Percentiles rank a stretch among this genome's conserved stretches.
Conservation (phyloP, 2,329 filamentous ascomycete genomes). For the Albifimbria verrucaria region DNA sequence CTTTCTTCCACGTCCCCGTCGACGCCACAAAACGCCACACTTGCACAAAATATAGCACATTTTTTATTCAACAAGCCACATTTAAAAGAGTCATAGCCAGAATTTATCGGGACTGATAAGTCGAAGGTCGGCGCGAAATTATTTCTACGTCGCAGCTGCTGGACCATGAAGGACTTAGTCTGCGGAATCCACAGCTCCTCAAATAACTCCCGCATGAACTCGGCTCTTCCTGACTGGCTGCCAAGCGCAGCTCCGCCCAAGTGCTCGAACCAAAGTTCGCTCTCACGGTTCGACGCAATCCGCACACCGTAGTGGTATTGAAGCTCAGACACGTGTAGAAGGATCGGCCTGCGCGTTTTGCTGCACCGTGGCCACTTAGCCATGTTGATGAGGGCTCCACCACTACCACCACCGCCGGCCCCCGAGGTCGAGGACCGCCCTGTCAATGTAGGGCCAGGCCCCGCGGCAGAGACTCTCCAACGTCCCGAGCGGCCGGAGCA, state of each 20-base stretch:
- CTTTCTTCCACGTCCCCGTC: too few species aligned
- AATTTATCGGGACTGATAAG: too few species aligned
- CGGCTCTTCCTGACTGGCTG: neutral
- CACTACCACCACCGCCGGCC: neutral
- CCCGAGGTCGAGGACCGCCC: neutral
- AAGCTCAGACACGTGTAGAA: neutral
- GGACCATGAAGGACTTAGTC: conserved; percentile 5
- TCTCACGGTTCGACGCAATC: neutral
- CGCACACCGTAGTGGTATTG: neutral
- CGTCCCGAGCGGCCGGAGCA: neutral
- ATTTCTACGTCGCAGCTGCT: conserved; percentile 6
- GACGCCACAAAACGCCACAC: too few species aligned
- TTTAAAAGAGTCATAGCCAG: too few species aligned
- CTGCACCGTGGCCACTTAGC: neutral
- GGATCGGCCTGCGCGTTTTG: neutral
- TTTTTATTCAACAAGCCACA: too few species aligned
- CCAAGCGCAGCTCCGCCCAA: neutral
- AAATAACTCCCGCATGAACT: conserved; percentile 6
- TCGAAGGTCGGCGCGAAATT: too few species aligned
- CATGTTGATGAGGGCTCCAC: neutral
- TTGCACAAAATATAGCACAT: too few species aligned
- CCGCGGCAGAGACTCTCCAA: neutral
- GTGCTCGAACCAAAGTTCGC: conserved; percentile 2
- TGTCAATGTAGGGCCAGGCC: neutral
- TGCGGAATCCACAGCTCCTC: conserved; percentile 7